Evolutionary conservation across 495 filamentous ascomycete species (phyloP).

Genomic region (Saxispiralis lemnorum): DNA sequence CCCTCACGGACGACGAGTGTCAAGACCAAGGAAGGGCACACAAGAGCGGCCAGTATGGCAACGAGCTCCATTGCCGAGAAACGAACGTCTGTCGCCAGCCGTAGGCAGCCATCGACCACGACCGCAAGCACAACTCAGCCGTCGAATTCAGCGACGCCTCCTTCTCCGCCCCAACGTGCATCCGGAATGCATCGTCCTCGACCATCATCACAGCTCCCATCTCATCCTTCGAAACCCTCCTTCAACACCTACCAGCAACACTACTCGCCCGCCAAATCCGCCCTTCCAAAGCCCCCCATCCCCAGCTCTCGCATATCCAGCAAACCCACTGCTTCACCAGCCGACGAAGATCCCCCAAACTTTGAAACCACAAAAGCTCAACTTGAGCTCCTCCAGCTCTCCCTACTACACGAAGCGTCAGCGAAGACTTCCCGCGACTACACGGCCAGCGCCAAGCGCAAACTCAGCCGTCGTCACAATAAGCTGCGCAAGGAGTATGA

Average conservation of each 20-base stretch:
- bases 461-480: constrained; percentile 7
- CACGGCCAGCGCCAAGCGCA: constrained; percentile 9
- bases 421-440: constrained; percentile 1
- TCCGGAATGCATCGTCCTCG: constrained; percentile 2
- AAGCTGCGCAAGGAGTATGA: constrained; percentile 10
- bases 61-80: constrained; percentile 4
- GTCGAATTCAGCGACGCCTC: not conserved
- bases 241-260: constrained; percentile 16
- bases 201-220: not conserved
- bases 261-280: constrained; percentile 14
- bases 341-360: not conserved
- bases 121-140: not conserved
- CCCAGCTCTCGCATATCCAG: not conserved
- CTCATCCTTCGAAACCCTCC: constrained; percentile 4
- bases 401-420: constrained; percentile 13
- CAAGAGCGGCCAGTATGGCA: not conserved
- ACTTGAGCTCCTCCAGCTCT: constrained; percentile 12
- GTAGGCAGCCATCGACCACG: too few species aligned
- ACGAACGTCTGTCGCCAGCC: not conserved
- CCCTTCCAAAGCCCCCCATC: constrained; percentile 13
- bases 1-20: constrained; percentile 7
- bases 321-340: not conserved
- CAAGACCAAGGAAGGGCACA: not conserved
- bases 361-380: constrained; percentile 9
- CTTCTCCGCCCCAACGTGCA: constrained; percentile 4